Percentiles rank a stretch among this genome's conserved stretches.
phyloP scores from a whole-genome alignment of 106 monocot species.

The Amphibolis antarctica region DNA sequence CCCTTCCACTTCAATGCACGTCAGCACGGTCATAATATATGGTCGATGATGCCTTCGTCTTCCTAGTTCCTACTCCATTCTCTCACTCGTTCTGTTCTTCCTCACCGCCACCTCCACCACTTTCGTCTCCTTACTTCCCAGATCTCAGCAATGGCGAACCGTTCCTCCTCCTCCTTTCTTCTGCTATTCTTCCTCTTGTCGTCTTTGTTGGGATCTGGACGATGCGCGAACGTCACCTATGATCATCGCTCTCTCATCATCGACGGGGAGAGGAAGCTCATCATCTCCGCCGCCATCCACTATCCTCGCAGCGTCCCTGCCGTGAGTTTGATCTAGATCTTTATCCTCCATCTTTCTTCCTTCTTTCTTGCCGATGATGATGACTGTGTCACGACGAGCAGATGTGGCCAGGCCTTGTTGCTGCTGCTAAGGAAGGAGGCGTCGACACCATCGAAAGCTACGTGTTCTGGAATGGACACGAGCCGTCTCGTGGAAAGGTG shows the following conservation, averaged over 20 bases:
- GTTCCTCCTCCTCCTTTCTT: neutral
- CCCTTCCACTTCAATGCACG: too few species aligned
- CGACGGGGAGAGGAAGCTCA: constrained; percentile 61
- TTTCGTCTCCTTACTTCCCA: neutral
- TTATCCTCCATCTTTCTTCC: neutral
- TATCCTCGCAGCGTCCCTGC: constrained; percentile 96
- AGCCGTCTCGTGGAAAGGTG: constrained; percentile 44
- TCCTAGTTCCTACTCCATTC: too few species aligned
- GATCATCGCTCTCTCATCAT: constrained; percentile 87
- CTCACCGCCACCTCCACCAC: neutral
- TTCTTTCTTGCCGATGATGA: neutral
- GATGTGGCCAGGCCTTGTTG: constrained; percentile 94
- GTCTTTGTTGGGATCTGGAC: neutral
- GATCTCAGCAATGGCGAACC: neutral
- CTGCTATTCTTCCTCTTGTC: neutral
- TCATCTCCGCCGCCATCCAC: constrained; percentile 95
- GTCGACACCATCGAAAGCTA: constrained; percentile 70
- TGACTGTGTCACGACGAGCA: neutral
- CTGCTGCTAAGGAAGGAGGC: constrained; percentile 74
- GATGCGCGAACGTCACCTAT: constrained; percentile 58
- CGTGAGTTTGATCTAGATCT: constrained; percentile 28
- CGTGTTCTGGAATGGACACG: constrained; percentile 99
- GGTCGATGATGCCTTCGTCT: too few species aligned
- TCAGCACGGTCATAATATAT: too few species aligned
- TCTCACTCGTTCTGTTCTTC: neutral